Conservation (phyloP, 1,284 basidiomycete species). For the Erythrobasidium hasegawianum region DNA sequence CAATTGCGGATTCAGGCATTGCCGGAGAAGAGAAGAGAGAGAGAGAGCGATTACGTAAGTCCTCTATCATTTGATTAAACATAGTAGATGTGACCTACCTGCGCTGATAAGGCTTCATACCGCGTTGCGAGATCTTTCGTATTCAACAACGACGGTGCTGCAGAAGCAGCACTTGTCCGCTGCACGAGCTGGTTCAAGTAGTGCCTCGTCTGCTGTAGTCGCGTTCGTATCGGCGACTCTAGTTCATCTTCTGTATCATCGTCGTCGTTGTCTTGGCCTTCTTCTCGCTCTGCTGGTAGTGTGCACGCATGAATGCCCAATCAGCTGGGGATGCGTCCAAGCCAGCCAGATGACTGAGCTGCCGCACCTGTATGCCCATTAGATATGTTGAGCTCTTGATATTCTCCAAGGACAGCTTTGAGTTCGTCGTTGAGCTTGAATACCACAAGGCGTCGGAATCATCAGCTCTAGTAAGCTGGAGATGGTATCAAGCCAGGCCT, state of each 20-base stretch:
- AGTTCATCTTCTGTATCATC: background rate
- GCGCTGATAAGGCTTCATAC: background rate
- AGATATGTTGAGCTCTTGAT: background rate
- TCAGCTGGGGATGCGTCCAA: background rate
- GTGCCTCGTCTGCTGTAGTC: constrained; percentile 19
- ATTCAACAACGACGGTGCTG: background rate
- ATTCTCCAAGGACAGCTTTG: background rate
- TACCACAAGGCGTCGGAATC: background rate
- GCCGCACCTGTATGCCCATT: constrained; percentile 24
- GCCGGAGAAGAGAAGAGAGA: too few relatives aligned
- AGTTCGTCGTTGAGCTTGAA: constrained; percentile 20
- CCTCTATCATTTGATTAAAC: too few relatives aligned
- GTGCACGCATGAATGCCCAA: background rate
- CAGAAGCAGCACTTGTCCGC: background rate
- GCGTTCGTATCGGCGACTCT: background rate
- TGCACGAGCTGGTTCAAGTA: constrained; percentile 11
- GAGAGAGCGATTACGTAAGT: too few relatives aligned
- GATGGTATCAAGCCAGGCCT: too few relatives aligned
- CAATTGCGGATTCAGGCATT: too few relatives aligned
- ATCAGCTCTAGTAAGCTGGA: background rate
- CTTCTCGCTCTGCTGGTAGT: background rate
- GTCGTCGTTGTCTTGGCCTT: background rate
- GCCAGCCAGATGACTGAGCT: background rate
- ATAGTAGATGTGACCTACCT: background rate
- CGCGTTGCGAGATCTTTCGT: background rate